A percentile compares a stretch with the other conserved stretches of the same genome.
Evolutionary conservation across 202 grass and related monocot genomes (phyloP).

Genomic region (Digitaria exilis): DNA sequence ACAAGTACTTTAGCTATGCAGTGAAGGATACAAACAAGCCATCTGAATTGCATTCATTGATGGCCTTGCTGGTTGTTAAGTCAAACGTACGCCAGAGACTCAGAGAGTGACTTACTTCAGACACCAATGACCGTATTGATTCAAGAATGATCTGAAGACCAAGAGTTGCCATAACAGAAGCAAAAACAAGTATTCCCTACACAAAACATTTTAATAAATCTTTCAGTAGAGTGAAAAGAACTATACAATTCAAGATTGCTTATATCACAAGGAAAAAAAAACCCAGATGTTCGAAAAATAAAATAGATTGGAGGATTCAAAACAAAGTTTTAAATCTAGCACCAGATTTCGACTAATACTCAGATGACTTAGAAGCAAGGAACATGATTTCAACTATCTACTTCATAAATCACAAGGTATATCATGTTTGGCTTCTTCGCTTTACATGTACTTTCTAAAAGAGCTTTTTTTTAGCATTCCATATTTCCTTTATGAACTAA

Average conservation of each 20-base stretch:
- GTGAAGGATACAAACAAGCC: background rate
- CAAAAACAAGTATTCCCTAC: conserved; percentile 98
- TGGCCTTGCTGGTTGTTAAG: background rate
- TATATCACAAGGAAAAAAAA: background rate
- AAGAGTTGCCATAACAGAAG: conserved; percentile 98
- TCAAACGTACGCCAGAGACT: background rate
- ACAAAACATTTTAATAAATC: conserved; percentile 21
- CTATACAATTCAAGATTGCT: background rate
- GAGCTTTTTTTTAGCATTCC: background rate
- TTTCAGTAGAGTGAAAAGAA: conserved; percentile 27
- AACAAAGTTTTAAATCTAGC: background rate
- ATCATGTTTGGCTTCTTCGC: background rate
- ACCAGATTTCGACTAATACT: background rate
- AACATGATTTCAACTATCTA: background rate
- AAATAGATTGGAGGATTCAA: background rate
- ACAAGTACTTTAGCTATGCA: background rate
- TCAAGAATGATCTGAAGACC: conserved; percentile 98
- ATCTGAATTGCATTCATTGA: background rate
- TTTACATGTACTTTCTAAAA: background rate
- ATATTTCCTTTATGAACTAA: background rate
- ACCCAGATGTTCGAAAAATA: background rate
- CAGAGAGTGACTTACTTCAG: conserved; percentile 62
- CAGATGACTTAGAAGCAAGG: background rate
- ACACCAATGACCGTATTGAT: conserved; percentile 71
- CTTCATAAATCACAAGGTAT: background rate